Percentiles rank a stretch among this genome's conserved stretches.
Evolutionary conservation across 495 filamentous ascomycete genomes (phyloP).

Genomic region (Acidiella bohemica): DNA sequence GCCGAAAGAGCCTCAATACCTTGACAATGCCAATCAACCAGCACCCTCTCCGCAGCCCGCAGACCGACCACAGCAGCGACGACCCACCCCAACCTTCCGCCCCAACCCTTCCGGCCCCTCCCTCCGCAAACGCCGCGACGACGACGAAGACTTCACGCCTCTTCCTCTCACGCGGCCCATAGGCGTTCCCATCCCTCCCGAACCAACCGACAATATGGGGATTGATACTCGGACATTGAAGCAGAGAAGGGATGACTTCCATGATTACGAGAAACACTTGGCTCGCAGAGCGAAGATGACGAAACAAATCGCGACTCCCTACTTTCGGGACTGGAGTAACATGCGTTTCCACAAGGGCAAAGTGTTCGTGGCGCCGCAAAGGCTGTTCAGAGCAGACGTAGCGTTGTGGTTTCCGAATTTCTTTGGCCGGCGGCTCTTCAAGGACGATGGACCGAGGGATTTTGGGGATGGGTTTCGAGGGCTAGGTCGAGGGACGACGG

Average conservation of each 20-base stretch:
- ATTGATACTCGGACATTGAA: constrained; percentile 51
- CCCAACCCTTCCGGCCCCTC: constrained; percentile 8
- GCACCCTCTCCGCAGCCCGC: neutral
- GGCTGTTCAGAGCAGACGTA: constrained; percentile 57
- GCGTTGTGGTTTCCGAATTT: constrained; percentile 93
- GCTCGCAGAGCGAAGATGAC: constrained; percentile 55
- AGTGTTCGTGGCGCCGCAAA: constrained; percentile 65
- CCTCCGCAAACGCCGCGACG: constrained; percentile 14
- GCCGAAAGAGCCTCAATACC: neutral
- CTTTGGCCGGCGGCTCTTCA: constrained; percentile 54
- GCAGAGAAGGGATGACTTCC: constrained; percentile 66
- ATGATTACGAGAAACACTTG: constrained; percentile 72
- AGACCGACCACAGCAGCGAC: neutral
- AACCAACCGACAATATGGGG: constrained; percentile 66
- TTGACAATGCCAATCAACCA: neutral
- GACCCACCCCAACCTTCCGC: neutral
- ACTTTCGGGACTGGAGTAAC: constrained; percentile 86
- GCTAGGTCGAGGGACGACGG: constrained; percentile 50
- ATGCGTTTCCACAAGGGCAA: constrained; percentile 74
- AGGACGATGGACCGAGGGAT: constrained; percentile 21
- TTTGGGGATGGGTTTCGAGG: constrained; percentile 14
- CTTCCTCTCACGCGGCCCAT: constrained; percentile 65
- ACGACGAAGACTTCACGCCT: constrained; percentile 47
- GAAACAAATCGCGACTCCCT: constrained; percentile 55
- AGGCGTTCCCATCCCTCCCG: constrained; percentile 58